A percentile compares a stretch with the other conserved stretches of the same genome.
These are phyloP conservation scores for Cordyceps pruinosa DNA, from an alignment of 2,329 filamentous ascomycete genomes.

Conservation along the genomic window DNA sequence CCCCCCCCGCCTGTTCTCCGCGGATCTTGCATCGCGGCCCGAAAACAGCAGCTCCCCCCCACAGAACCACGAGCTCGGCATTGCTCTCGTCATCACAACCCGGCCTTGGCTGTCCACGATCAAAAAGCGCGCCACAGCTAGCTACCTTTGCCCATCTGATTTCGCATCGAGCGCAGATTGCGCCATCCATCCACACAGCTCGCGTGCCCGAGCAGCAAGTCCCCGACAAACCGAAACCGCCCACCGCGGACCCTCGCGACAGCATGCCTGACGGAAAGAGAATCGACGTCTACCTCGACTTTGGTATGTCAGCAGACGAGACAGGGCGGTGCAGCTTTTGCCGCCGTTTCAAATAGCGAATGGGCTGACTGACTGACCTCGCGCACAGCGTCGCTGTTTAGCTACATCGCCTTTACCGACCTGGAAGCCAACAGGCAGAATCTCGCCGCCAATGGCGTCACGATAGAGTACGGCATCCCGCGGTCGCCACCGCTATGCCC, in stretches of 20 bases:
- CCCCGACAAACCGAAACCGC: not conserved
- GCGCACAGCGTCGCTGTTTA: conserved; percentile 54
- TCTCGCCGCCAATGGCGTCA: conserved; percentile 51
- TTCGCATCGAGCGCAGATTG: not conserved
- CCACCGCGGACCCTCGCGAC: not conserved
- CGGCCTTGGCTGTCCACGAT: not conserved
- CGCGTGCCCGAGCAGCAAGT: no score
- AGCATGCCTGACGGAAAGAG: conserved; percentile 52
- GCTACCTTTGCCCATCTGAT: not conserved
- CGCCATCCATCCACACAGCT: not conserved
- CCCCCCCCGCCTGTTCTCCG: not conserved
- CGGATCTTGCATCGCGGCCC: not conserved
- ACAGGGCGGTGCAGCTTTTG: not conserved
- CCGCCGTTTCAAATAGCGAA: not conserved
- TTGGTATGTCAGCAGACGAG: conserved; percentile 40
- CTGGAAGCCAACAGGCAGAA: conserved; percentile 48
- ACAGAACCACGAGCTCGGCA: not conserved
- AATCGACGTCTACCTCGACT: conserved; percentile 62
- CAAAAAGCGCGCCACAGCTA: not conserved
- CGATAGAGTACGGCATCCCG: conserved; percentile 66
- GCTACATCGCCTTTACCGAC: conserved; percentile 51
- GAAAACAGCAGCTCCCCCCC: no score
- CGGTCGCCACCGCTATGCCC: not conserved
- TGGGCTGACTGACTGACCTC: not conserved
- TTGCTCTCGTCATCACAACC: not conserved